Conservation (phyloP, 2,329 filamentous ascomycete species). For the Penicillium crustosum region DNA sequence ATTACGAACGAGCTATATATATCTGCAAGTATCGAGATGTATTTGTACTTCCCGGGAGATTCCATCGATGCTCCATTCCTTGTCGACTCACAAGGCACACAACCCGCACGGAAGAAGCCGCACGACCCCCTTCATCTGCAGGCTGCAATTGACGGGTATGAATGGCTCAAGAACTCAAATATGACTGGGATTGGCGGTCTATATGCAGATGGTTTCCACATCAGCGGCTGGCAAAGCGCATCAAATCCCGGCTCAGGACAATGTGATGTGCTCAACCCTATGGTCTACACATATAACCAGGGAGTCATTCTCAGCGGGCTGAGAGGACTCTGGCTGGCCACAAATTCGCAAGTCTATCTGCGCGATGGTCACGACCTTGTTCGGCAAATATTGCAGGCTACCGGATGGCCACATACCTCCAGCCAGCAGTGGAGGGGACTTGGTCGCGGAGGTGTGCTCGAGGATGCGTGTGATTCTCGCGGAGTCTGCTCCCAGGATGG, state of each 20-base stretch:
- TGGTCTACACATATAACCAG: conserved; percentile 96
- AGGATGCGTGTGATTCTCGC: conserved; percentile 76
- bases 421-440: conserved; percentile 66
- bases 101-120: conserved; percentile 35
- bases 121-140: conserved; percentile 66
- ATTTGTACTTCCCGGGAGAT: conserved; percentile 82
- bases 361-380: conserved; percentile 78
- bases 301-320: conserved; percentile 83
- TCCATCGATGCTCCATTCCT: conserved; percentile 68
- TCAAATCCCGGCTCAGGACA: conserved; percentile 63
- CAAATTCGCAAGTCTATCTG: conserved; percentile 69
- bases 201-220: conserved; percentile 86
- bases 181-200: conserved; percentile 77
- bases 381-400: conserved; percentile 70
- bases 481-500: conserved; percentile 77
- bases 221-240: conserved; percentile 62
- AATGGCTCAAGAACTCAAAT: conserved; percentile 74
- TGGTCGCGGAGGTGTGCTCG: conserved; percentile 75
- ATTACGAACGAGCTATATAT: conserved; percentile 94
- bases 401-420: conserved; percentile 63
- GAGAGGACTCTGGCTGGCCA: conserved; percentile 76
- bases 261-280: conserved; percentile 80
- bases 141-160: conserved; percentile 74
- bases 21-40: conserved; percentile 83
- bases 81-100: conserved; percentile 22